A percentile compares a stretch with the other conserved stretches of the same genome.
Evolutionary conservation across 2,329 filamentous ascomycete species (phyloP).

Genomic region (Apiospora saccharicola): DNA sequence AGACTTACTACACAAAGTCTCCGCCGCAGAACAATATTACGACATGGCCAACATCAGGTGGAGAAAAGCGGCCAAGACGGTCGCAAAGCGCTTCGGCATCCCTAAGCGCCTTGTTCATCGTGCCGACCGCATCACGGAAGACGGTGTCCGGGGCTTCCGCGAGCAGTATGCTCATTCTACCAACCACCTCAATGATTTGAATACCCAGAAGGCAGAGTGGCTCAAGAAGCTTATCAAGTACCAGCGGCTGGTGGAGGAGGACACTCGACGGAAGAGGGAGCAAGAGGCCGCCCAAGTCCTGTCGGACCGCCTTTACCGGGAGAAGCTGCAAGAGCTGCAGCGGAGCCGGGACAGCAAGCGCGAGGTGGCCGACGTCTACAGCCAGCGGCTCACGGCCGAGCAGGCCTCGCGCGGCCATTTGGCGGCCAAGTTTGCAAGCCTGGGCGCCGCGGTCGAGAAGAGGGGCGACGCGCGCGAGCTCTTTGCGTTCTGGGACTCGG

Average conservation of each 20-base stretch:
- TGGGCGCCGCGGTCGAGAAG: not conserved
- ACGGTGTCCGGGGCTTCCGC: not conserved
- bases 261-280: not conserved
- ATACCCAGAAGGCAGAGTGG: not conserved
- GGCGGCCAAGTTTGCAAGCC: not conserved
- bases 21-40: not conserved
- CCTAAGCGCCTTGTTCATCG: not conserved
- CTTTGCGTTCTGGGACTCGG: slow-evolving; percentile 40
- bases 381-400: not conserved
- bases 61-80: not conserved
- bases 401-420: not conserved
- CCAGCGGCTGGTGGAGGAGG: not conserved
- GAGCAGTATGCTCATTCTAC: not conserved
- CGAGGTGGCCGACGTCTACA: not conserved
- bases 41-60: not conserved
- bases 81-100: not conserved
- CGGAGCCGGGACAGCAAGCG: not conserved
- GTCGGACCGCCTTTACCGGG: not conserved
- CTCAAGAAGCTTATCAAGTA: not conserved
- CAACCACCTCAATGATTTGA: not conserved
- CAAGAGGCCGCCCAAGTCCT: not conserved
- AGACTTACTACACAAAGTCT: not conserved
- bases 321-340: not conserved
- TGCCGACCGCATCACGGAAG: not conserved
- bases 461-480: slow-evolving; percentile 29